Base-by-base conservation (phyloP, 495 filamentous ascomycete species). In the Hypoxylon rickii region DNA sequence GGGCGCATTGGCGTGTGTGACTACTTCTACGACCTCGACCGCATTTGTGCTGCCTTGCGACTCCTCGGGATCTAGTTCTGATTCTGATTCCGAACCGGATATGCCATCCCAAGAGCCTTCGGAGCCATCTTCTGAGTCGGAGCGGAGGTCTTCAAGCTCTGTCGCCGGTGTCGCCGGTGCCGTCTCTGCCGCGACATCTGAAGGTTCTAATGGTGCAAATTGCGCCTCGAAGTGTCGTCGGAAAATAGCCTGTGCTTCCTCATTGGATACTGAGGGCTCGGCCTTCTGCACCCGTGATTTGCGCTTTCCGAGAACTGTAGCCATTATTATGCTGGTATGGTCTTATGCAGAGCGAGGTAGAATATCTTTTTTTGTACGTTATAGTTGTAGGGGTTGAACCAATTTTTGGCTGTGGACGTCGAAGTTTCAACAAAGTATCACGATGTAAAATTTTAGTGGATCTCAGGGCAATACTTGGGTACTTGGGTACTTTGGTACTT, bases 191-290 rank as follows among this genome's bases (percentile, higher is more conserved):
- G 65, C 65, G 37, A 65, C 67, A 19, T 76, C 37, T 41, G 20
- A 55, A 18, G 55, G 65, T 24, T 54, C 51, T 51, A 97, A 64
- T 8, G 92, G 89, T 58, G 85, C 82, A 71, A 96, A 97, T 62
- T 86, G 85, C 7, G 87, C 82, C 72, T 97, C 94, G 69, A 98
- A 97, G 67, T 89, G 86, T 56, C 84, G 86, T 51, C 84, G 84
- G 57, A 98, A 85, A 26, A 88, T 74, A 48, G 68, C 74, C 45
- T 73, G 71, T 0, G 70, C 73, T n/a, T 73, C 66, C 37, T 70
- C 70, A 7, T 58, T 44, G 1, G 64, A 53, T 21, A 70, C 24
- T 0, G 50, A 55, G 10, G 58, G 21, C 21, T 64, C 54, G 3
- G 45, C 29, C 13, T 70, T 68, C n/a, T 64, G 63, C 0, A 51